Conservation (phyloP, 352 stramenopile genomes). For the Globisporangium recalcitrans region DNA sequence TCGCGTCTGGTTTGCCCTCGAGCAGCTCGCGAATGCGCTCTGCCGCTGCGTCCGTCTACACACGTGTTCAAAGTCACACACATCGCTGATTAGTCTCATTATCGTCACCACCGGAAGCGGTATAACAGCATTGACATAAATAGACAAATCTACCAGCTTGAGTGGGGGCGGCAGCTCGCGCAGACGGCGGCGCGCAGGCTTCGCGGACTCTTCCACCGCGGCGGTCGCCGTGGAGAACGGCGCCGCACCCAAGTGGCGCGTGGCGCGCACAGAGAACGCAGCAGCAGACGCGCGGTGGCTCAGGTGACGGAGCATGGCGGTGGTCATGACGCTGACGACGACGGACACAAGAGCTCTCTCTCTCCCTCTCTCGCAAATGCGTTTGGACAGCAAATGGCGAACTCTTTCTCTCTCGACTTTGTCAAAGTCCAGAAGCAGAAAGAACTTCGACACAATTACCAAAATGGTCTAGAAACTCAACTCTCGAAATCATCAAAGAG, state of each 20-base stretch:
- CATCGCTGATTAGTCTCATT: not conserved
- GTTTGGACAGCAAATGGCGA: conserved; percentile 6
- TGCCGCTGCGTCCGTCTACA: conserved; percentile 83
- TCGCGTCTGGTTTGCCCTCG: conserved; percentile 74
- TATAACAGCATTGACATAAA: not conserved
- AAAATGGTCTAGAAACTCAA: not conserved
- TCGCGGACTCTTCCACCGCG: conserved; percentile 25
- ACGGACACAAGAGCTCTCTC: not conserved
- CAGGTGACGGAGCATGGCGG: not conserved
- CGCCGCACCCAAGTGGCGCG: conserved; percentile 4
- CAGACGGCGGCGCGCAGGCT: conserved; percentile 41
- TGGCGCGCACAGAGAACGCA: not conserved
- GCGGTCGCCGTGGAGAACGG: conserved; percentile 31
- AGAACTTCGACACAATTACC: not conserved
- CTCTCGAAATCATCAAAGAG: conserved; percentile 1
- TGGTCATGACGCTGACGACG: not conserved
- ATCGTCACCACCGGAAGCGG: not conserved
- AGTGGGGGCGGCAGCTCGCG: conserved; percentile 69
- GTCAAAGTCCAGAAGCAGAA: not conserved
- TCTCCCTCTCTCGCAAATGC: not conserved
- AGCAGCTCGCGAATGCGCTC: conserved; percentile 86
- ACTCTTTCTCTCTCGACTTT: not conserved
- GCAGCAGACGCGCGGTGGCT: not conserved
- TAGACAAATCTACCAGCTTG: conserved; percentile 44
- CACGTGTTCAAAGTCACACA: not conserved